These are phyloP conservation scores for Plenodomus lindquistii DNA, from an alignment of 2,329 filamentous ascomycete genomes.

Conservation along the genomic window DNA sequence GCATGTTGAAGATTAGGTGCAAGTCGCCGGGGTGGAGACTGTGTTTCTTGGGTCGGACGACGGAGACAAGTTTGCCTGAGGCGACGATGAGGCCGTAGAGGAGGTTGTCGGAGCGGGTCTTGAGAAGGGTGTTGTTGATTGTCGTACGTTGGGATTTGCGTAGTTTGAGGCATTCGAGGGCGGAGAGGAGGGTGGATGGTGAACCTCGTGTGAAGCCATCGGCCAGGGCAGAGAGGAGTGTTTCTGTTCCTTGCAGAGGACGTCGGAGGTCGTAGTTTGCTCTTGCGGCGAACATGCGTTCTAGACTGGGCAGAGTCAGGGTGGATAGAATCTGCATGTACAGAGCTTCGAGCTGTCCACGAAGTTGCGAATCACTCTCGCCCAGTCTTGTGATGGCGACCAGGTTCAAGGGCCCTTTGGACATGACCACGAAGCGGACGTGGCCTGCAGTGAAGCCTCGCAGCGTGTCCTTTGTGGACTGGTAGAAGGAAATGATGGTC, in stretches of 20 bases:
- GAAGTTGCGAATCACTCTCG: slow-evolving; percentile 89
- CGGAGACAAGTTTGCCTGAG: slow-evolving; percentile 88
- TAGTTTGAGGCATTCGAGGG: slow-evolving; percentile 89
- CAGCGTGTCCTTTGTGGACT: slow-evolving; percentile 75
- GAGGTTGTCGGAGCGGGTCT: slow-evolving; percentile 73
- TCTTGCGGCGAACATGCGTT: slow-evolving; percentile 82
- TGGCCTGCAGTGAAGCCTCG: slow-evolving; percentile 85
- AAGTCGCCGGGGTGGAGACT: slow-evolving; percentile 94
- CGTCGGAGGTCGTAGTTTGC: slow-evolving; percentile 93
- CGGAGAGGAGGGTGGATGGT: slow-evolving; percentile 82
- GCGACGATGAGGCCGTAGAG: slow-evolving; percentile 94
- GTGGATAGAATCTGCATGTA: slow-evolving; percentile 99
- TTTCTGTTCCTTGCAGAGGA: slow-evolving; percentile 88
- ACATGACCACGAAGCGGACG: slow-evolving; percentile 82
- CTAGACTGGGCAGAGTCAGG: slow-evolving; percentile 83
- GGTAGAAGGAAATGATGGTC: slow-evolving; percentile 96
- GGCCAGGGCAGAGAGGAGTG: slow-evolving; percentile 84
- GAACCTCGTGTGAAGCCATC: slow-evolving; percentile 95
- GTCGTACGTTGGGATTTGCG: slow-evolving; percentile 82
- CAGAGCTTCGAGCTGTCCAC: slow-evolving; percentile 84
- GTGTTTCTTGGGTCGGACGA: slow-evolving; percentile 90
- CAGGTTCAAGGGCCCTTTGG: slow-evolving; percentile 85
- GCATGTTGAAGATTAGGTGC: slow-evolving; percentile 98
- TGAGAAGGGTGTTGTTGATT: slow-evolving; percentile 87
- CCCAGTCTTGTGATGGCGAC: slow-evolving; percentile 89